Conservation (phyloP, 2,329 filamentous ascomycete species). For the Fusarium oxysporum region DNA sequence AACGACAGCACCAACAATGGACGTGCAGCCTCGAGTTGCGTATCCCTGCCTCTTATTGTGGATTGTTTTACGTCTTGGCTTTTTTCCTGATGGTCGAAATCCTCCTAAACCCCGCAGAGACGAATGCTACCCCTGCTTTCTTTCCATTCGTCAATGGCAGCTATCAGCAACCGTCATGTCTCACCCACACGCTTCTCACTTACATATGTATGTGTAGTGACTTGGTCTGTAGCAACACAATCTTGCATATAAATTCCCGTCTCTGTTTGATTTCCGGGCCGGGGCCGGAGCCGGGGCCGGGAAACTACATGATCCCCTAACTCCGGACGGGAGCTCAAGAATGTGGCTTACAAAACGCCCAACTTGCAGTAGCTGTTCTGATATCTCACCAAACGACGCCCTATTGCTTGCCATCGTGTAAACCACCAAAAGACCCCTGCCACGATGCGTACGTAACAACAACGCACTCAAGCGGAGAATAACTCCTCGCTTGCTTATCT, state of each 20-base stretch:
- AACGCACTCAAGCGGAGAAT: conserved; percentile 31
- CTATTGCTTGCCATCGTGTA: conserved; percentile 20
- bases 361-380: neutral
- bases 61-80: conserved; percentile 13
- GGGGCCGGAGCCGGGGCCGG: conserved; percentile 18
- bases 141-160: conserved; percentile 32
- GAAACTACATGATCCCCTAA: neutral
- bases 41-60: conserved; percentile 4
- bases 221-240: neutral
- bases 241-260: neutral
- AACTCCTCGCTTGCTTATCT: conserved; percentile 17
- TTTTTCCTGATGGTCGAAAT: neutral
- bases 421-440: conserved; percentile 11
- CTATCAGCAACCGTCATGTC: conserved; percentile 9
- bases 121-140: neutral
- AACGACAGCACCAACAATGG: neutral
- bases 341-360: neutral
- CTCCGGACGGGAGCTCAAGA: neutral
- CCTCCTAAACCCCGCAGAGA: conserved; percentile 23
- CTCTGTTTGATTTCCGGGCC: conserved; percentile 10
- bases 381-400: conserved; percentile 1
- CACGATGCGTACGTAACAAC: conserved; percentile 30
- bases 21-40: neutral
- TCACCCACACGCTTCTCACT: neutral
- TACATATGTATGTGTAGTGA: neutral